phyloP scores from a whole-genome alignment of 2,329 filamentous ascomycete genomes.

The Exophiala xenobiotica region DNA sequence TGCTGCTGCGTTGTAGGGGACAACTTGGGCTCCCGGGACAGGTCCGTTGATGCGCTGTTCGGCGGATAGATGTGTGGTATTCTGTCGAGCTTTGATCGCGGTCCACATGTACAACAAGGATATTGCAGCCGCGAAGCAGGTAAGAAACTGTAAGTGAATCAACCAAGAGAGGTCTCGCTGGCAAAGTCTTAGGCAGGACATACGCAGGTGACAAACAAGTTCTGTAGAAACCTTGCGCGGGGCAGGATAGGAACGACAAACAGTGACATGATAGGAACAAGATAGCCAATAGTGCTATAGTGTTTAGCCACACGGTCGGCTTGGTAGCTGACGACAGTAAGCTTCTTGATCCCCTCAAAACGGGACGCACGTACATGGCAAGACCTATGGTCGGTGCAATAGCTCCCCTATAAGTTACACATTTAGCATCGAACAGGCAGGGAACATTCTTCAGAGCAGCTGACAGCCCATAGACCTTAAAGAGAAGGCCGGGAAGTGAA shows the following conservation, averaged over 20 bases:
- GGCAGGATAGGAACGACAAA: constrained; percentile 67
- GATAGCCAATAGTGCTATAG: constrained; percentile 51
- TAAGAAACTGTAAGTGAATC: constrained; percentile 35
- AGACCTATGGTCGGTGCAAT: constrained; percentile 21
- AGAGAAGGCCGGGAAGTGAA: background rate
- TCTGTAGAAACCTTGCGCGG: constrained; percentile 71
- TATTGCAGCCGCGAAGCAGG: constrained; percentile 60
- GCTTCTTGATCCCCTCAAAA: background rate
- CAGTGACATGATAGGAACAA: constrained; percentile 66
- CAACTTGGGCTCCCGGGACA: constrained; percentile 28
- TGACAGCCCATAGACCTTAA: background rate
- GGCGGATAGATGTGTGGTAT: constrained; percentile 49
- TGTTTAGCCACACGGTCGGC: constrained; percentile 51
- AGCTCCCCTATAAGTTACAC: constrained; percentile 10
- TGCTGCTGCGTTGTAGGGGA: constrained; percentile 68
- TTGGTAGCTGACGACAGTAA: constrained; percentile 43
- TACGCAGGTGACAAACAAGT: constrained; percentile 61
- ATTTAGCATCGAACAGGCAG: constrained; percentile 6
- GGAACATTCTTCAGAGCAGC: background rate
- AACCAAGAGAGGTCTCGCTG: too few species aligned
- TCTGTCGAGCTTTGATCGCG: constrained; percentile 61
- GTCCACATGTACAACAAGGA: constrained; percentile 66
- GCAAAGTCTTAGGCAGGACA: too few species aligned
- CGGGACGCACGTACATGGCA: constrained; percentile 16
- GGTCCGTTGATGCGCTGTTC: constrained; percentile 19